Percentiles rank a stretch among this genome's conserved stretches.
Conservation (phyloP, 768 basidiomycete genomes). For the Mycena galericulata region DNA sequence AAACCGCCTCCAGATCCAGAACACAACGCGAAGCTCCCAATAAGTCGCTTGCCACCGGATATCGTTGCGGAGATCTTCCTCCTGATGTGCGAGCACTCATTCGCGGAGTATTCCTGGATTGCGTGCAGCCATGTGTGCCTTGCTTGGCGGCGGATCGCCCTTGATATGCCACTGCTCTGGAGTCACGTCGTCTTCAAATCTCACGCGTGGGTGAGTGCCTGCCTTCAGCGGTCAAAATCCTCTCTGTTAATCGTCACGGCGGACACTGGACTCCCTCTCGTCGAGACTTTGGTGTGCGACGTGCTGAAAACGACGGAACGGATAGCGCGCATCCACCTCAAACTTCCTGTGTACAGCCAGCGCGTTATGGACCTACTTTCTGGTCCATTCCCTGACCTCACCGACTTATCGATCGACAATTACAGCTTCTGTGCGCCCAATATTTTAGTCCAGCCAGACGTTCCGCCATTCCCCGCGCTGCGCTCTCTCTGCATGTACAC, state of each 20-base stretch:
- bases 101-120: not conserved
- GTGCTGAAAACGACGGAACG: not conserved
- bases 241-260: not conserved
- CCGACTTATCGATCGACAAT: slow-evolving; percentile 7
- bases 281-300: slow-evolving; percentile 9
- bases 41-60: not conserved
- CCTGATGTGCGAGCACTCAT: not conserved
- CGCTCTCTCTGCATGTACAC: not conserved
- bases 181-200: slow-evolving; percentile 15
- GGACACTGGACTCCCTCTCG: not conserved
- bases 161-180: slow-evolving; percentile 11
- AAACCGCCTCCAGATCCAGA: not conserved
- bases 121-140: slow-evolving; percentile 7
- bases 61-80: slow-evolving; percentile 9
- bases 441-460: not conserved
- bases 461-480: not conserved
- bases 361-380: slow-evolving; percentile 1
- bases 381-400: slow-evolving; percentile 3
- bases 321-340: slow-evolving; percentile 5
- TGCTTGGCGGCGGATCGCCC: slow-evolving; percentile 9
- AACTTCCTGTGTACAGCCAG: not conserved
- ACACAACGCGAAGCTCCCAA: not conserved
- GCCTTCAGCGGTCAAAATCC: slow-evolving; percentile 9
- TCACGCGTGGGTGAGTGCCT: slow-evolving; percentile 1
- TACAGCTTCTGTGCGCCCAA: not conserved